phyloP scores from a whole-genome alignment of 2,329 filamentous ascomycete genomes.

The Aspergillus eucalypticola region DNA sequence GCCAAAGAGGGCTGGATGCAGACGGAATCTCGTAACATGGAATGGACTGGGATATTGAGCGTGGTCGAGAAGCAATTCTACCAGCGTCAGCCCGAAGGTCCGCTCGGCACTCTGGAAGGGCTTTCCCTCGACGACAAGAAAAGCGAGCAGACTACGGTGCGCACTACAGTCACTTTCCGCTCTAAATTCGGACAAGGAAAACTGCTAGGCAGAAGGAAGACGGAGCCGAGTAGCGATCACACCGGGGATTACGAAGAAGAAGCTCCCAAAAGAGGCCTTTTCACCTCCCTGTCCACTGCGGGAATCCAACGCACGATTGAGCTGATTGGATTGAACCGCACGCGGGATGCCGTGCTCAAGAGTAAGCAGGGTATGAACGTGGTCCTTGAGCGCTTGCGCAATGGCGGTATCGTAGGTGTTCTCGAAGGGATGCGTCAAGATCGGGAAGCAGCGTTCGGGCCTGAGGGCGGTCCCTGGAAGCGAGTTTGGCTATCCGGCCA shows the following conservation, averaged over 20 bases:
- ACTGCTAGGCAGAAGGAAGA: constrained; percentile 47
- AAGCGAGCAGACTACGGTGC: constrained; percentile 56
- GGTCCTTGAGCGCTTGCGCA: constrained; percentile 63
- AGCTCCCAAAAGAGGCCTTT: constrained; percentile 56
- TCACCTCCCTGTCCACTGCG: constrained; percentile 60
- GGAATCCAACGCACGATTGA: constrained; percentile 65
- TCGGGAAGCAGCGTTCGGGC: constrained; percentile 46
- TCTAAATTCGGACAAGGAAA: constrained; percentile 62
- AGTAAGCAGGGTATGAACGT: constrained; percentile 68
- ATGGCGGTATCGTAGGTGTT: constrained; percentile 68
- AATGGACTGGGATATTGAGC: constrained; percentile 65
- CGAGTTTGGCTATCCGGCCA: constrained; percentile 43
- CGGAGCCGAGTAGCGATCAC: constrained; percentile 37
- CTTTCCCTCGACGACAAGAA: constrained; percentile 40
- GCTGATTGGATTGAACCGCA: constrained; percentile 61
- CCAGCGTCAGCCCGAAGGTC: constrained; percentile 44
- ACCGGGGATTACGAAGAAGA: constrained; percentile 51
- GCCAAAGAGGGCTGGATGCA: constrained; percentile 66
- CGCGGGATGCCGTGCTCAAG: constrained; percentile 61
- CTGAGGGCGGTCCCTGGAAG: constrained; percentile 43
- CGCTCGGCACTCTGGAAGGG: constrained; percentile 25
- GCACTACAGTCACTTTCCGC: constrained; percentile 62
- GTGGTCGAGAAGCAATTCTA: constrained; percentile 64
- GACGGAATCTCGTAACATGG: constrained; percentile 64
- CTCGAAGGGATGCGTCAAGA: constrained; percentile 69